phyloP scores from a whole-genome alignment of 2,329 filamentous ascomycete genomes.

The Penicillium sp. region DNA sequence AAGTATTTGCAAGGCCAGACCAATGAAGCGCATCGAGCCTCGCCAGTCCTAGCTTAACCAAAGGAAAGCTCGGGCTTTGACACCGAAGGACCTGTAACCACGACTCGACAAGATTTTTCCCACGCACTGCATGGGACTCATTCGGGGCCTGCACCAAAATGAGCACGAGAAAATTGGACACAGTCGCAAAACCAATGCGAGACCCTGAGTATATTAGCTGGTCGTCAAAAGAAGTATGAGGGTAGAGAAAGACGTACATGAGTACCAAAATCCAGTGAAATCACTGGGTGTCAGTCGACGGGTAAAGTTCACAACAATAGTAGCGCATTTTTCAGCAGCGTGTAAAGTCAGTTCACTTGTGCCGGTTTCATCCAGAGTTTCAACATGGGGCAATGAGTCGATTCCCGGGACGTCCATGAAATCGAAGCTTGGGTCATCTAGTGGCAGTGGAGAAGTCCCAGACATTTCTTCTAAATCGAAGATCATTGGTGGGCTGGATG shows the following conservation, averaged over 20 bases:
- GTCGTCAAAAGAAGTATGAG: too few species aligned
- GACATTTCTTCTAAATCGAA: slow-evolving; percentile 27
- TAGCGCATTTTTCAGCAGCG: slow-evolving; percentile 30
- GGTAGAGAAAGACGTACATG: slow-evolving; percentile 29
- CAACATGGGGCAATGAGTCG: slow-evolving; percentile 22
- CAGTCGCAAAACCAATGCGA: slow-evolving; percentile 31
- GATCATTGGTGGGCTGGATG: slow-evolving; percentile 24
- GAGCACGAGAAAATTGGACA: slow-evolving; percentile 32
- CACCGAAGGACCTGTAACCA: slow-evolving; percentile 28
- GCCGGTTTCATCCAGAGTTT: slow-evolving; percentile 19
- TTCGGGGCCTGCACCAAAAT: slow-evolving; percentile 31
- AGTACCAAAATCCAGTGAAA: slow-evolving; percentile 31
- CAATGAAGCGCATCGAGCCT: slow-evolving; percentile 30
- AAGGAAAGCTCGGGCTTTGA: slow-evolving; percentile 27
- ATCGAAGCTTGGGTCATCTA: slow-evolving; percentile 22
- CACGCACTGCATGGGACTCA: slow-evolving; percentile 22
- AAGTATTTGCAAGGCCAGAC: slow-evolving; percentile 22
- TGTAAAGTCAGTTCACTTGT: slow-evolving; percentile 26
- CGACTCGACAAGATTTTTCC: slow-evolving; percentile 26
- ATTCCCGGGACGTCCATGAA: slow-evolving; percentile 22
- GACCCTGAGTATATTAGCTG: slow-evolving; percentile 29
- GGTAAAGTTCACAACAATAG: slow-evolving; percentile 28
- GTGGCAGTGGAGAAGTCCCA: slow-evolving; percentile 10
- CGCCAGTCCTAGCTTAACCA: slow-evolving; percentile 29
- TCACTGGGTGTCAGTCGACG: slow-evolving; percentile 25